Conservation (phyloP, 2,329 filamentous ascomycete genomes). For the Pseudopithomyces maydicus region DNA sequence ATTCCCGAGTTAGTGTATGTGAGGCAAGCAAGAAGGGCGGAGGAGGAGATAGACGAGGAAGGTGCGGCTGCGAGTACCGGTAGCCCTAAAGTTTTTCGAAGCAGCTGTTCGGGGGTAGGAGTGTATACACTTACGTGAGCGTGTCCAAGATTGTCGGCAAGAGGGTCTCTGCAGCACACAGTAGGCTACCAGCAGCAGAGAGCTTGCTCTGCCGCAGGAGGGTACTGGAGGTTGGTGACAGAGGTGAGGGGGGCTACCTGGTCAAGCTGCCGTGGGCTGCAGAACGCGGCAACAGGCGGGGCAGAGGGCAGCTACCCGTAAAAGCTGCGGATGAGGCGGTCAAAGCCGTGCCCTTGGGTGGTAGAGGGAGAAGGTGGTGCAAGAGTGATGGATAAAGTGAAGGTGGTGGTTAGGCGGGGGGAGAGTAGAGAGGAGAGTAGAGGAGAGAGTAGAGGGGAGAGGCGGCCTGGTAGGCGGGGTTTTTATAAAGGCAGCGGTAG, state of each 20-base stretch:
- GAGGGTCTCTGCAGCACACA: background rate
- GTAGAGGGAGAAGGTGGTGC: constrained; percentile 10
- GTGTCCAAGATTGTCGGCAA: background rate
- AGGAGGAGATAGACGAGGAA: background rate
- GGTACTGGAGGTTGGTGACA: background rate
- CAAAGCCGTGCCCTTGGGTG: constrained; percentile 2
- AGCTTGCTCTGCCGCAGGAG: background rate
- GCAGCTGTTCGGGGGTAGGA: background rate
- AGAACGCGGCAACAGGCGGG: background rate
- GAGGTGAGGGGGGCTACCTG: background rate
- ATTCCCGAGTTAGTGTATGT: background rate
- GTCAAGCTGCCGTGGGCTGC: background rate
- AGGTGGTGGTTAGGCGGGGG: constrained; percentile 5
- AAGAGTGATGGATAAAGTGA: constrained; percentile 2
- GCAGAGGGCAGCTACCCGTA: background rate
- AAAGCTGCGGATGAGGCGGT: constrained; percentile 5
- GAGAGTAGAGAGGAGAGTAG: background rate
- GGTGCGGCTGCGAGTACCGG: background rate
- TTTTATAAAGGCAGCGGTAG: constrained; percentile 3
- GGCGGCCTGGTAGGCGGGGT: background rate
- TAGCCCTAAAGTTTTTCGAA: background rate
- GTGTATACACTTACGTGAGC: constrained; percentile 1
- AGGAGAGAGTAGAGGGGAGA: constrained; percentile 19
- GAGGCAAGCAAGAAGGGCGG: background rate
- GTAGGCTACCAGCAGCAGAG: background rate